A percentile compares a stretch with the other conserved stretches of the same genome.
phyloP scores from a whole-genome alignment of 192 early-diverging fungal genomes.

The Podila horticola region DNA sequence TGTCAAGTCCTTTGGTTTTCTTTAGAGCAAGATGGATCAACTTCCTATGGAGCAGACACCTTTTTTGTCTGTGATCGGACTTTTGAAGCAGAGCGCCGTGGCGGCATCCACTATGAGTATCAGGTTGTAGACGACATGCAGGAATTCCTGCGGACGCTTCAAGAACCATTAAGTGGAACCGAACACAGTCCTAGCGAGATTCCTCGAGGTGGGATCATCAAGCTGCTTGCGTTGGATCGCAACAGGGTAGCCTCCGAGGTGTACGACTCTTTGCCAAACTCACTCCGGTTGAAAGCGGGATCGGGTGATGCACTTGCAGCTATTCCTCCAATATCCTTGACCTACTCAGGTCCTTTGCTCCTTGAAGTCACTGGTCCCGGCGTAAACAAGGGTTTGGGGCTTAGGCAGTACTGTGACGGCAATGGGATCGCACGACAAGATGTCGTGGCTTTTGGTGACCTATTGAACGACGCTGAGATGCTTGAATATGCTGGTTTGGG shows the following conservation, averaged over 20 bases:
- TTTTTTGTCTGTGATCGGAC: constrained; percentile 34
- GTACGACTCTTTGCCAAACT: constrained; percentile 20
- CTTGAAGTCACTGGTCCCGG: constrained; percentile 58
- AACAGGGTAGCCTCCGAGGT: constrained; percentile 25
- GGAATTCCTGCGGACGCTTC: constrained; percentile 3
- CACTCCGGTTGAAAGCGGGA: not conserved
- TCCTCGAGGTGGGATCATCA: constrained; percentile 30
- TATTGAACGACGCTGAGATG: constrained; percentile 63
- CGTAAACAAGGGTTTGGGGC: constrained; percentile 57
- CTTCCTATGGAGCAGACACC: constrained; percentile 6
- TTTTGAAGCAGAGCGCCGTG: constrained; percentile 32
- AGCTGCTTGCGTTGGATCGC: constrained; percentile 40
- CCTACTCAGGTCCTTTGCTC: constrained; percentile 49
- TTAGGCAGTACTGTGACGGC: constrained; percentile 40
- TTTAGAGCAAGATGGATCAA: not conserved
- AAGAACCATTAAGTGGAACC: not conserved
- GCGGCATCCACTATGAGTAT: constrained; percentile 36
- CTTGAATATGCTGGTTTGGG: constrained; percentile 55
- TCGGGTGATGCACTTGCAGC: not conserved
- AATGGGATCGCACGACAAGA: constrained; percentile 14
- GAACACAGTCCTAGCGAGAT: not conserved
- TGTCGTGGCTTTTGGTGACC: constrained; percentile 61
- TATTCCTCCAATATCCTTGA: constrained; percentile 8
- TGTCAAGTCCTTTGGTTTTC: constrained; percentile 33
- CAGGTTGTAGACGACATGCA: constrained; percentile 22